Conservation (phyloP, 1,284 basidiomycete genomes). For the Crocinoboletus sp. region DNA sequence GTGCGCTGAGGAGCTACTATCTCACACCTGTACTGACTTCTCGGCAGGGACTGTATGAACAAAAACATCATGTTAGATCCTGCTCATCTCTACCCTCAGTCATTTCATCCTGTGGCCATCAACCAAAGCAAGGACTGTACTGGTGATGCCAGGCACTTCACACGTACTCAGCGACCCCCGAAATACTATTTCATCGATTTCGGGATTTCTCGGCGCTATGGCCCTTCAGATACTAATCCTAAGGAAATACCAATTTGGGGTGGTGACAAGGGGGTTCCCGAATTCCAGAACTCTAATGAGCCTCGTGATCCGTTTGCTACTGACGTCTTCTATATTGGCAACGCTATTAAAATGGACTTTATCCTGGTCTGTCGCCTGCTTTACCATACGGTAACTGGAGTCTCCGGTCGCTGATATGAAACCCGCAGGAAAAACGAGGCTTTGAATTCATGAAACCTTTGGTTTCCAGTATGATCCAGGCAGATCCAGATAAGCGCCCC, state of each 20-base stretch:
- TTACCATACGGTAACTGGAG: background rate
- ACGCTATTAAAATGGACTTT: constrained; percentile 15
- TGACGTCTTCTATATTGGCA: constrained; percentile 32
- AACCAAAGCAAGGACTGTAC: constrained; percentile 3
- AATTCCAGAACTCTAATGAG: constrained; percentile 23
- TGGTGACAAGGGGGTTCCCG: constrained; percentile 34
- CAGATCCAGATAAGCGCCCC: constrained; percentile 31
- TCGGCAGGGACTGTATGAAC: constrained; percentile 12
- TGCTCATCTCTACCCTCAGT: constrained; percentile 20
- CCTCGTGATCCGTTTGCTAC: constrained; percentile 29
- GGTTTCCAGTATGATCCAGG: constrained; percentile 30
- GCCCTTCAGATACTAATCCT: constrained; percentile 20
- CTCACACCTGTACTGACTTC: background rate
- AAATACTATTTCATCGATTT: constrained; percentile 32
- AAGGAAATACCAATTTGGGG: constrained; percentile 17
- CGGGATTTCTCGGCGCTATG: constrained; percentile 33
- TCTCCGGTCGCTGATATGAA: background rate
- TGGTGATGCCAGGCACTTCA: constrained; percentile 8
- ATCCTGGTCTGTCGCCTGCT: constrained; percentile 10
- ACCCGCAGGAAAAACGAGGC: constrained; percentile 10
- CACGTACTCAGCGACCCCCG: constrained; percentile 16
- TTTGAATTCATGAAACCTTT: constrained; percentile 34
- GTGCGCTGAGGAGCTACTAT: background rate
- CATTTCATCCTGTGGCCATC: constrained; percentile 14
- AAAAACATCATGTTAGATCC: constrained; percentile 41